Percentiles rank a stretch among this genome's conserved stretches.
Conservation (phyloP, 2,329 filamentous ascomycete species). For the Stemphylium vesicarium region DNA sequence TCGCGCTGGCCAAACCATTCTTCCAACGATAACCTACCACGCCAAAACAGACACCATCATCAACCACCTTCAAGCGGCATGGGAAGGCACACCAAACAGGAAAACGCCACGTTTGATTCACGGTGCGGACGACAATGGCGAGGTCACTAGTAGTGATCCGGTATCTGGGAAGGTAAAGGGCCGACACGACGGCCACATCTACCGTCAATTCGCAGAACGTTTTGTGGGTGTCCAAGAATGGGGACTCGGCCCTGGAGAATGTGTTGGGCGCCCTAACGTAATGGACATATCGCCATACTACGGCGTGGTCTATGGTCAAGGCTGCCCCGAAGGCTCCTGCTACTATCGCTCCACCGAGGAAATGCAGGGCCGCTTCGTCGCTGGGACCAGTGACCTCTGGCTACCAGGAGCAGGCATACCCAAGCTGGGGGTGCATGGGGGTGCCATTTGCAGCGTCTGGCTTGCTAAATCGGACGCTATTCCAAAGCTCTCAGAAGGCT, state of each 20-base stretch:
- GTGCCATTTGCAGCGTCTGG: conserved; percentile 83
- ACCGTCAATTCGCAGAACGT: conserved; percentile 78
- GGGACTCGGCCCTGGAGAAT: conserved; percentile 77
- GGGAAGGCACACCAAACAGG: conserved; percentile 70
- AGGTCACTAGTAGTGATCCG: conserved; percentile 83
- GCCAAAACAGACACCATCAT: conserved; percentile 81
- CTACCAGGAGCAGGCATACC: conserved; percentile 77
- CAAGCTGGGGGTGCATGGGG: conserved; percentile 70
- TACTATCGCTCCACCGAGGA: conserved; percentile 80
- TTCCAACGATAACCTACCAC: conserved; percentile 82
- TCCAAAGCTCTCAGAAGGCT: conserved; percentile 73
- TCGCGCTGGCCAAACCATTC: conserved; percentile 63
- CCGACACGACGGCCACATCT: conserved; percentile 73
- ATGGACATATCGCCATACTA: conserved; percentile 90
- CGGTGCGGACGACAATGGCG: conserved; percentile 77
- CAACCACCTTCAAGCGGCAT: conserved; percentile 80
- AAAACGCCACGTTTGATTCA: conserved; percentile 81
- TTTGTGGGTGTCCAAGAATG: conserved; percentile 76
- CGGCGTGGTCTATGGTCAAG: conserved; percentile 84
- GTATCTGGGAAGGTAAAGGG: conserved; percentile 80
- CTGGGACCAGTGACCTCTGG: conserved; percentile 64
- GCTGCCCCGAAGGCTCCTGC: conserved; percentile 79
- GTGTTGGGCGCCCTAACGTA: conserved; percentile 78
- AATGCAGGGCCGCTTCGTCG: conserved; percentile 76
- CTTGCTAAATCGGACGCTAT: conserved; percentile 82